phyloP scores from a whole-genome alignment of 768 basidiomycete species.

The Stropharia rugosoannulata region DNA sequence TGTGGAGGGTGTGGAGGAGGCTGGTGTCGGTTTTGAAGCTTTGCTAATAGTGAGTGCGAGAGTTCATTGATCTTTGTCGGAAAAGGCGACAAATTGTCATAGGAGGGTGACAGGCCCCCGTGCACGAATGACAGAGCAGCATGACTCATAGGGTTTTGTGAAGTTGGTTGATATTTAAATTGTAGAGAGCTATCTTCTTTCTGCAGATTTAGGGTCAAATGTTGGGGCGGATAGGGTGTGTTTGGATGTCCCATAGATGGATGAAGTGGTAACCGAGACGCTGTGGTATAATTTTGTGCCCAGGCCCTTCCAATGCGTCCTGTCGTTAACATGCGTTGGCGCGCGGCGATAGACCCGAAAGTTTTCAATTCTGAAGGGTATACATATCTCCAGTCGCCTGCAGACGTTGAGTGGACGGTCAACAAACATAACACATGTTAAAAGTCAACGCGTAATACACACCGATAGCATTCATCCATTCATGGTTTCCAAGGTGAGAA shows the following conservation, averaged over 20 bases:
- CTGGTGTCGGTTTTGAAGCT: constrained; percentile 63
- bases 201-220: constrained; percentile 27
- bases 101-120: constrained; percentile 83
- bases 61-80: constrained; percentile 81
- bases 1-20: constrained; percentile 83
- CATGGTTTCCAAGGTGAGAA: constrained; percentile 90
- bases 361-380: constrained; percentile 79
- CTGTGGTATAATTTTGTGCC: constrained; percentile 82
- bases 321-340: constrained; percentile 71
- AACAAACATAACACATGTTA: constrained; percentile 1
- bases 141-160: constrained; percentile 57
- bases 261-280: constrained; percentile 81
- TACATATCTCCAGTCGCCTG: constrained; percentile 93
- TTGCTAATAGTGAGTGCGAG: constrained; percentile 64
- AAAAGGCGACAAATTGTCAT: constrained; percentile 75
- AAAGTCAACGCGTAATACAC: constrained; percentile 10
- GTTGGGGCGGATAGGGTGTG: constrained; percentile 49
- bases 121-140: constrained; percentile 91
- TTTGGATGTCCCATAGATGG: constrained; percentile 67
- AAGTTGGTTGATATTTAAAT: constrained; percentile 1
- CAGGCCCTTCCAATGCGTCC: constrained; percentile 82
- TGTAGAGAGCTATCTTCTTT: constrained; percentile 18
- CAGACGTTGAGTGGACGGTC: not conserved
- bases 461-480: constrained; percentile 93
- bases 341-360: constrained; percentile 68